Percentiles rank a stretch among this genome's conserved stretches.
Evolutionary conservation across 2,329 filamentous ascomycete species (phyloP).

Genomic region (Daldinia sp.): DNA sequence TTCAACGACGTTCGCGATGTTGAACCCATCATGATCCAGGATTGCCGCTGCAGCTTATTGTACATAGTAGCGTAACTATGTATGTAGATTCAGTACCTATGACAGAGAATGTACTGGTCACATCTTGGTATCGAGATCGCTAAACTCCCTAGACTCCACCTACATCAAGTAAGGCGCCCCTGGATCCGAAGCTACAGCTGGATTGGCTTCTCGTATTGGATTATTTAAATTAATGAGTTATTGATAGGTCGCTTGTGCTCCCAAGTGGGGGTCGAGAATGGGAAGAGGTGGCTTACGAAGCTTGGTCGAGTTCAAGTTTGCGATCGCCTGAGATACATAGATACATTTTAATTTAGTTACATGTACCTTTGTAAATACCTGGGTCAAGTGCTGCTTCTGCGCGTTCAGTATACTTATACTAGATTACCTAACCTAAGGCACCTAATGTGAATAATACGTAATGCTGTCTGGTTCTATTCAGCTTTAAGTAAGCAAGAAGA

Average conservation of each 20-base stretch:
- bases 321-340: background rate
- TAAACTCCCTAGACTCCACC: background rate
- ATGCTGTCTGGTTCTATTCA: background rate
- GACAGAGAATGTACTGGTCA: conserved; percentile 15
- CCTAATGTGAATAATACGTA: too few relatives aligned
- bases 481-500: background rate
- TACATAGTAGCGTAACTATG: conserved; percentile 6
- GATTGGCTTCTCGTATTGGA: conserved; percentile 14
- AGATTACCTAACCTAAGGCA: background rate
- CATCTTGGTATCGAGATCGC: conserved; percentile 33
- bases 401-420: too few relatives aligned
- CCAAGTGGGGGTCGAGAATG: conserved; percentile 3
- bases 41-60: conserved; percentile 16
- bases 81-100: too few relatives aligned
- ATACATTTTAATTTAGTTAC: background rate
- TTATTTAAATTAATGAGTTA: conserved; percentile 25
- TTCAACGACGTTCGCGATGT: conserved; percentile 39
- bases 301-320: conserved; percentile 13
- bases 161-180: conserved; percentile 4
- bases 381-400: too few relatives aligned
- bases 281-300: conserved; percentile 22
- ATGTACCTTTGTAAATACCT: background rate
- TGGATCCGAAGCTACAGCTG: conserved; percentile 23
- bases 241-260: conserved; percentile 16
- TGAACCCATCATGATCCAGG: conserved; percentile 40